phyloP scores from a whole-genome alignment of 495 filamentous ascomycete species.

The Cairneyella variabilis region DNA sequence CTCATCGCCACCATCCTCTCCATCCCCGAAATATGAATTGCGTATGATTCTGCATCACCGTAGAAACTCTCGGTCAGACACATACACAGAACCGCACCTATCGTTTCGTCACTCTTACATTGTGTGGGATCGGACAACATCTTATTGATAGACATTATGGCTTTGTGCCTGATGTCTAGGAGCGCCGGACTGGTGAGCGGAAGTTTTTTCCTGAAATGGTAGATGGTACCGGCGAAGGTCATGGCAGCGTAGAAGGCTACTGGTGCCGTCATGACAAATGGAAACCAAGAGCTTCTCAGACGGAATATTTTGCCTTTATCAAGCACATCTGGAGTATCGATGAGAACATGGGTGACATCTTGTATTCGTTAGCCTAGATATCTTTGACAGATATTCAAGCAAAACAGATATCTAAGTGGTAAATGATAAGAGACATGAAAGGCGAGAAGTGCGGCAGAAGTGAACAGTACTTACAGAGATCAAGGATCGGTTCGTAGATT shows the following conservation, averaged over 20 bases:
- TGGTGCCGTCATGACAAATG: background rate
- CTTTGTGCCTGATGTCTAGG: background rate
- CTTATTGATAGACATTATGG: background rate
- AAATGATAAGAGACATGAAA: background rate
- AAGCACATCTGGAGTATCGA: background rate
- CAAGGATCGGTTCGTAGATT: background rate
- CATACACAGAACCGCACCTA: constrained; percentile 1
- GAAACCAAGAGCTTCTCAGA: background rate
- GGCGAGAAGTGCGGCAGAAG: background rate
- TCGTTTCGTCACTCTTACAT: background rate
- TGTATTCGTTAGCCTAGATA: background rate
- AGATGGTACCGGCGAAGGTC: background rate
- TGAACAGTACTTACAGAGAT: constrained; percentile 1
- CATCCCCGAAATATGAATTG: constrained; percentile 9
- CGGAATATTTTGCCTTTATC: background rate
- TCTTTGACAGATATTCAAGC: background rate
- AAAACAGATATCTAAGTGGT: background rate
- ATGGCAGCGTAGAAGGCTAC: background rate
- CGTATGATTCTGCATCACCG: background rate
- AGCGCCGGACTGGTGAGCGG: background rate
- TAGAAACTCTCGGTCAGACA: background rate
- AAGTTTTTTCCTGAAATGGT: background rate
- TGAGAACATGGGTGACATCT: background rate
- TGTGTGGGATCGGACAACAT: background rate
- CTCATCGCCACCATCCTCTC: constrained; percentile 2